Conservation (phyloP, 176 grass and related monocot genomes). For the Musa schizocarpa region DNA sequence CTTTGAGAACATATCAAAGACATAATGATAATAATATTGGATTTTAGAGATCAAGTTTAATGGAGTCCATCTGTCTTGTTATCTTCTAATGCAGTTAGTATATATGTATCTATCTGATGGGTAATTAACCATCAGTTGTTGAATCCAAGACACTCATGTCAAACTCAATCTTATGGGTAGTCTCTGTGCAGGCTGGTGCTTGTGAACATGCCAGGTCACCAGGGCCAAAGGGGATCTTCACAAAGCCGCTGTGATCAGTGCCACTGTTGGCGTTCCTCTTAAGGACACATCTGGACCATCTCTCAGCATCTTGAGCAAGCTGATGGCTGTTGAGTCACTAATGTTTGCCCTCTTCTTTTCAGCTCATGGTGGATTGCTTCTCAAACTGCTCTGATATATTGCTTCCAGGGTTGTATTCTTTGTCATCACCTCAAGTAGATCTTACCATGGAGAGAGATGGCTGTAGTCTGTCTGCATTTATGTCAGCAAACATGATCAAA, state of each 20-base stretch:
- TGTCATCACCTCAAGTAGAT: too few relatives aligned
- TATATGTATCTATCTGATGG: neutral
- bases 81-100: too few relatives aligned
- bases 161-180: neutral
- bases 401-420: neutral
- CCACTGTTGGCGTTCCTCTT: conserved; percentile 43
- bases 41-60: too few relatives aligned
- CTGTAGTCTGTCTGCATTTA: too few relatives aligned
- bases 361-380: neutral
- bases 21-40: too few relatives aligned
- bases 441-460: too few relatives aligned
- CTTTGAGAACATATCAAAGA: too few relatives aligned
- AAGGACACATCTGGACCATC: conserved; percentile 48
- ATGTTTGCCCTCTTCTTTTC: conserved; percentile 26
- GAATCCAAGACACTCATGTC: too few relatives aligned
- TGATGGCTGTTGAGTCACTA: conserved; percentile 45
- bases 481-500: too few relatives aligned
- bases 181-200: conserved; percentile 37
- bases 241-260: conserved; percentile 46
- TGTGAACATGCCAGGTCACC: conserved; percentile 49
- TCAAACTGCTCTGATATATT: neutral
- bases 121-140: too few relatives aligned
- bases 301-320: conserved; percentile 50
- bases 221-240: conserved; percentile 41
- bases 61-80: too few relatives aligned